Evolutionary conservation across 2,329 filamentous ascomycete species (phyloP).

Genomic region (Aspergillus sp.): DNA sequence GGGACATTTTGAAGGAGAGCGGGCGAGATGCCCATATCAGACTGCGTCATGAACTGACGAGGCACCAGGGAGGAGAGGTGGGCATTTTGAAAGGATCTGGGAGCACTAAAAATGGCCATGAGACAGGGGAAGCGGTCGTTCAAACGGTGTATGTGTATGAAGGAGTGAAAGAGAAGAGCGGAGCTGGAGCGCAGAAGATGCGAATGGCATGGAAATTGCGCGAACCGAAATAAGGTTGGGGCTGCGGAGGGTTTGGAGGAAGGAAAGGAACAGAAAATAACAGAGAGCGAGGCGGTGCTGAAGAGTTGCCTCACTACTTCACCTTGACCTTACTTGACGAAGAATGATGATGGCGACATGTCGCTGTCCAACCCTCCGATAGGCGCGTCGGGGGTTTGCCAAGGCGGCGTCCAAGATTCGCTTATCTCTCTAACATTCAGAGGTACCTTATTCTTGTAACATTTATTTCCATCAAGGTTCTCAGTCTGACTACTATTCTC

Average conservation of each 20-base stretch:
- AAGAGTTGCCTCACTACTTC: background rate
- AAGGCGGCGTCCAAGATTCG: background rate
- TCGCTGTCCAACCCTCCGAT: background rate
- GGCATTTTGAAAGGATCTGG: conserved; percentile 49
- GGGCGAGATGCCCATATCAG: conserved; percentile 20
- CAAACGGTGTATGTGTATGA: background rate
- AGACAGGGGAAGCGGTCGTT: conserved; percentile 10
- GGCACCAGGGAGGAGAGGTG: conserved; percentile 35
- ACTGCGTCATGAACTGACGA: conserved; percentile 23
- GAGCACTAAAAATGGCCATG: conserved; percentile 48
- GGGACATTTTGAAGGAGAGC: conserved; percentile 22
- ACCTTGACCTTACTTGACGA: background rate
- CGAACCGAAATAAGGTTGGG: background rate
- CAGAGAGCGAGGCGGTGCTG: background rate
- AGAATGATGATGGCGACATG: background rate
- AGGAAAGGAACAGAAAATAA: background rate
- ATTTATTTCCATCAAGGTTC: no score
- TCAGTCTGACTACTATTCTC: no score
- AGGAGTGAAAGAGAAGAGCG: background rate
- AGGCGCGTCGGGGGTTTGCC: background rate
- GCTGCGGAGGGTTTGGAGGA: background rate
- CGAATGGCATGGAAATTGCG: background rate
- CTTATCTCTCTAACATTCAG: background rate
- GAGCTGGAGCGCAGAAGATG: background rate
- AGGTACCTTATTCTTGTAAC: no score